These are phyloP conservation scores for Mallotus repandus DNA, from an alignment of 441 rosid genomes.

Conservation along the genomic window DNA sequence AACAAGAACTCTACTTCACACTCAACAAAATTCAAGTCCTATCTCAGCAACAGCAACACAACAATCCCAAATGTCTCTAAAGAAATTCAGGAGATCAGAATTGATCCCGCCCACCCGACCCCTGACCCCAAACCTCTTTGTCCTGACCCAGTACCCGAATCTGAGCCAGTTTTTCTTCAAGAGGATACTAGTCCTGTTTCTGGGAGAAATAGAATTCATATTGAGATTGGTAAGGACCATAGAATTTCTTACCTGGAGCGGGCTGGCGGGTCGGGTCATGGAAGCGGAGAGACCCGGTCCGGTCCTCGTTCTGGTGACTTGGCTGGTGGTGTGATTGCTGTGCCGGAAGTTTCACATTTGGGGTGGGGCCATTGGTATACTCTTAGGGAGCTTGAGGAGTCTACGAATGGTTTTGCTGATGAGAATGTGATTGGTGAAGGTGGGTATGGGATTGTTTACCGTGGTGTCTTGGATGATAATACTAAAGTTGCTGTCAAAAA, in stretches of 20 bases:
- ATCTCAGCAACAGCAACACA: slow-evolving; percentile 24
- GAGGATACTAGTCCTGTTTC: slow-evolving; percentile 41
- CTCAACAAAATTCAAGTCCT: slow-evolving; percentile 13
- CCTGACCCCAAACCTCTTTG: slow-evolving; percentile 30
- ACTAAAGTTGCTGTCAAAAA: slow-evolving; percentile 50
- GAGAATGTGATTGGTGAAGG: slow-evolving; percentile 63
- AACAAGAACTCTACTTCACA: slow-evolving; percentile 25
- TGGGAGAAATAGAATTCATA: slow-evolving; percentile 56
- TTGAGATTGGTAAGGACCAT: slow-evolving; percentile 83
- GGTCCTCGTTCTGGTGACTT: slow-evolving; percentile 31
- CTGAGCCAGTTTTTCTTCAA: slow-evolving; percentile 33
- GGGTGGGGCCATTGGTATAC: slow-evolving; percentile 70
- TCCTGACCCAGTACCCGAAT: slow-evolving; percentile 48
- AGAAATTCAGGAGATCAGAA: slow-evolving; percentile 74
- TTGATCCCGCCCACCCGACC: slow-evolving; percentile 45
- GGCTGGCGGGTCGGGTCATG: slow-evolving; percentile 46
- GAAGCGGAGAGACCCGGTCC: slow-evolving; percentile 42
- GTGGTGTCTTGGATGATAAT: slow-evolving; percentile 43
- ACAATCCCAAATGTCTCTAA: slow-evolving; percentile 71
- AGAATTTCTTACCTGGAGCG: slow-evolving; percentile 74
- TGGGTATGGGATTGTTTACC: slow-evolving; percentile 59
- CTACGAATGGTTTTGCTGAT: slow-evolving; percentile 44
- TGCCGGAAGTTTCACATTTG: slow-evolving; percentile 50
- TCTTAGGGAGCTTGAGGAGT: slow-evolving; percentile 51
- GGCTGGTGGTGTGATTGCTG: slow-evolving; percentile 18